A percentile compares a stretch with the other conserved stretches of the same genome.
phyloP scores from a whole-genome alignment of 768 basidiomycete species.

The Mycena kentingensis region DNA sequence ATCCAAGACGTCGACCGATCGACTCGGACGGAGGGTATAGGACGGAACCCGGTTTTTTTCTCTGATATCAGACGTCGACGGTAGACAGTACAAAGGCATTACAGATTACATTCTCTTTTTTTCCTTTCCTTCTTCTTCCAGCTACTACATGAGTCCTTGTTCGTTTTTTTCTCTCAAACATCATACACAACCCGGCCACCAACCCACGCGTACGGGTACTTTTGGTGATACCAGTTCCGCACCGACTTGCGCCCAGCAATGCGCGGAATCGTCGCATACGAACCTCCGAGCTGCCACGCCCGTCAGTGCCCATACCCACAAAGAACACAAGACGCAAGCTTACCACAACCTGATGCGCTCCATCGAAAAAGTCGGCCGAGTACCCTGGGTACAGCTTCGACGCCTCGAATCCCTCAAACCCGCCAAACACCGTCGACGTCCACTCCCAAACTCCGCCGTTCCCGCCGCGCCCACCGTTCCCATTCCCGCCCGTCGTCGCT shows the following conservation, averaged over 20 bases:
- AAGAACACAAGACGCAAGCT: conserved; percentile 33
- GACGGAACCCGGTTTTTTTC: too few species aligned
- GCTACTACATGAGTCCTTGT: too few species aligned
- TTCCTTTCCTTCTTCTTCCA: too few species aligned
- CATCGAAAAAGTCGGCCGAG: conserved; percentile 91
- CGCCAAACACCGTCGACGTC: conserved; percentile 81
- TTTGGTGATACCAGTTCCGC: conserved; percentile 91
- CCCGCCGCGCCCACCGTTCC: conserved; percentile 57
- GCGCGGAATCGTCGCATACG: conserved; percentile 82
- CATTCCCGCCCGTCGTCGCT: conserved; percentile 64
- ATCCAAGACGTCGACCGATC: too few species aligned
- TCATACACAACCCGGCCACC: conserved; percentile 67
- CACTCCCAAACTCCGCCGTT: conserved; percentile 99
- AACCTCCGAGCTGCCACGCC: conserved; percentile 76
- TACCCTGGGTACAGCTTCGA: conserved; percentile 90
- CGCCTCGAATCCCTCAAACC: conserved; percentile 71
- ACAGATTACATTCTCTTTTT: too few species aligned
- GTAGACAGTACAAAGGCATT: too few species aligned
- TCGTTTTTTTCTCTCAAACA: conserved; percentile 15
- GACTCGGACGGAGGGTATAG: too few species aligned
- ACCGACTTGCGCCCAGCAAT: conserved; percentile 74
- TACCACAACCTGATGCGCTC: conserved; percentile 83
- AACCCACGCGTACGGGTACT: conserved; percentile 88
- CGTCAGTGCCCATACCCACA: conserved; percentile 11
- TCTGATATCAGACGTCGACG: too few species aligned